These are phyloP conservation scores for Diaporthe aspalathi DNA, from an alignment of 2,329 filamentous ascomycete genomes.

Conservation along the genomic window DNA sequence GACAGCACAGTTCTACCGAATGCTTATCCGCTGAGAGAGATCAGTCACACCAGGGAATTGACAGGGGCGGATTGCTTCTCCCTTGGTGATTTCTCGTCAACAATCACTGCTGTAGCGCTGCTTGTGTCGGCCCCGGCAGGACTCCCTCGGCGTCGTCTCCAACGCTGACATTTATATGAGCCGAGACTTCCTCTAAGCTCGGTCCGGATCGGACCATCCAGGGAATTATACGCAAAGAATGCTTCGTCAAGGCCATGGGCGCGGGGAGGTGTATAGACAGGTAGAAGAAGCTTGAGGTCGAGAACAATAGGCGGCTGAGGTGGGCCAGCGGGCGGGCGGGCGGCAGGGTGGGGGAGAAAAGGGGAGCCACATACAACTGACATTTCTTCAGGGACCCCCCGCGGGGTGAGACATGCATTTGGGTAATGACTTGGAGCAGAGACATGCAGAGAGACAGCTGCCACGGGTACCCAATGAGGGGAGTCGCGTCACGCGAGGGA, in stretches of 20 bases:
- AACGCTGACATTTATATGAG: neutral
- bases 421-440: slow-evolving; percentile 1
- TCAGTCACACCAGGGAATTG: too few species aligned
- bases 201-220: neutral
- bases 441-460: neutral
- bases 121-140: too few species aligned
- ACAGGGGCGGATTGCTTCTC: too few species aligned
- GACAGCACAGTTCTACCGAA: too few species aligned
- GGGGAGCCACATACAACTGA: neutral
- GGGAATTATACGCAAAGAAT: neutral
- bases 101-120: too few species aligned
- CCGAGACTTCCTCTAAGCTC: neutral
- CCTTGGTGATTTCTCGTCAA: too few species aligned
- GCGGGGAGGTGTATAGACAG: too few species aligned
- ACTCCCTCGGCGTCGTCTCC: neutral
- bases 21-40: too few species aligned
- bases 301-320: slow-evolving; percentile 2
- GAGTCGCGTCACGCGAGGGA: slow-evolving; percentile 12
- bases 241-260: neutral
- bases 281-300: neutral
- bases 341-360: too few species aligned
- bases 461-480: slow-evolving; percentile 14
- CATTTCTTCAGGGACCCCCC: neutral
- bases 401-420: slow-evolving; percentile 25
- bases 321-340: neutral